Percentiles rank a stretch among this genome's conserved stretches.
Evolutionary conservation across 176 grass and related monocot genomes (phyloP).

Genomic region (Triticum urartu): DNA sequence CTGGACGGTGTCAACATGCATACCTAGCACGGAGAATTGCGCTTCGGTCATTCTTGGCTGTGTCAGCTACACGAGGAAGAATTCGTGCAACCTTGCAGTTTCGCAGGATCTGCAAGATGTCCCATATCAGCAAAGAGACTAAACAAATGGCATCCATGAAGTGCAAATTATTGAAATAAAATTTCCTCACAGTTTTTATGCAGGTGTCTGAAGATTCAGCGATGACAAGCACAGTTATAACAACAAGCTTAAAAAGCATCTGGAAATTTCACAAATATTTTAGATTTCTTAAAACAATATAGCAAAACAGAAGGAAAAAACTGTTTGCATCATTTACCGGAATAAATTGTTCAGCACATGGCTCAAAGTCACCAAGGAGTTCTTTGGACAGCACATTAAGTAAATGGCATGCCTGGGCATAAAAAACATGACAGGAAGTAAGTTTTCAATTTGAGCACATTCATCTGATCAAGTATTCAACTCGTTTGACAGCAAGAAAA

Average conservation of each 20-base stretch:
- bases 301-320: background rate
- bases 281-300: constrained; percentile 18
- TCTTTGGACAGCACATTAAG: constrained; percentile 94
- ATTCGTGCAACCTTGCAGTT: constrained; percentile 82
- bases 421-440: constrained; percentile 18
- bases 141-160: constrained; percentile 25
- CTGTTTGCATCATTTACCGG: constrained; percentile 51
- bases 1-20: constrained; percentile 9
- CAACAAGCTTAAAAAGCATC: constrained; percentile 98
- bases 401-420: constrained; percentile 77
- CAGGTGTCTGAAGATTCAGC: constrained; percentile 95
- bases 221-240: constrained; percentile 96
- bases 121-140: constrained; percentile 24
- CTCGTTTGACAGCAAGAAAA: background rate
- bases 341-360: constrained; percentile 81
- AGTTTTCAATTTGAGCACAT: background rate
- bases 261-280: constrained; percentile 37
- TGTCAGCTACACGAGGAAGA: constrained; percentile 74
- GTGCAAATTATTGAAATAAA: constrained; percentile 12
- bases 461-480: constrained; percentile 11
- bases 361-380: constrained; percentile 90
- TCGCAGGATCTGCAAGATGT: constrained; percentile 62
- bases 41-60: constrained; percentile 77
- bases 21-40: constrained; percentile 85
- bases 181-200: constrained; percentile 88